These are phyloP conservation scores for Tolypocladium pustulatum DNA, from an alignment of 2,329 filamentous ascomycete genomes.

Conservation along the genomic window DNA sequence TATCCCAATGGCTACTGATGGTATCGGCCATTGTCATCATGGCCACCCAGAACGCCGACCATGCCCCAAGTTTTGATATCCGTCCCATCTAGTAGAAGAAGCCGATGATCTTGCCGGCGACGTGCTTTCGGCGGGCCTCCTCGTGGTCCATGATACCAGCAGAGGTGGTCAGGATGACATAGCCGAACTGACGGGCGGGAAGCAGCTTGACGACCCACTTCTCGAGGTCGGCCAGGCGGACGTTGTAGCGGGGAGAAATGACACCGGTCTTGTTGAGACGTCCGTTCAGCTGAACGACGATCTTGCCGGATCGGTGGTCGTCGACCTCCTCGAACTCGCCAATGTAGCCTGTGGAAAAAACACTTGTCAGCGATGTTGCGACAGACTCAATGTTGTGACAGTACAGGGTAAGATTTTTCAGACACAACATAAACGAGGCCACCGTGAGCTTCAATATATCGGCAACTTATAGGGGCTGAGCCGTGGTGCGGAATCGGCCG, in stretches of 20 bases:
- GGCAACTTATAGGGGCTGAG: constrained; percentile 99
- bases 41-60: constrained; percentile 24
- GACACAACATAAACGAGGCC: constrained; percentile 68
- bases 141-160: constrained; percentile 99
- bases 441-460: constrained; percentile 74
- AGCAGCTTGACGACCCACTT: constrained; percentile 99
- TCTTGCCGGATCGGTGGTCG: constrained; percentile 99
- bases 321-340: constrained; percentile 99
- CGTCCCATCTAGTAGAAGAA: constrained; percentile 80
- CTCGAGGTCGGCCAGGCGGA: constrained; percentile 94
- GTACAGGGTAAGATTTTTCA: background rate
- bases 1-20: constrained; percentile 19
- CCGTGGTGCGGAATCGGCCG: constrained; percentile 69
- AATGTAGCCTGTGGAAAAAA: constrained; percentile 68
- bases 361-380: constrained; percentile 71
- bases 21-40: constrained; percentile 26
- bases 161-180: constrained; percentile 97
- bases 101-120: constrained; percentile 97
- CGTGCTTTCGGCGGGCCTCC: constrained; percentile 98
- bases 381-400: constrained; percentile 68
- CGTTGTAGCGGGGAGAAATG: constrained; percentile 99
- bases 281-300: constrained; percentile 98
- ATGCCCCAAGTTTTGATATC: constrained; percentile 20
- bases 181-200: constrained; percentile 98
- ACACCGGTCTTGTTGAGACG: constrained; percentile 98